Conservation (phyloP, 768 basidiomycete genomes). For the Termitomyces sp. region DNA sequence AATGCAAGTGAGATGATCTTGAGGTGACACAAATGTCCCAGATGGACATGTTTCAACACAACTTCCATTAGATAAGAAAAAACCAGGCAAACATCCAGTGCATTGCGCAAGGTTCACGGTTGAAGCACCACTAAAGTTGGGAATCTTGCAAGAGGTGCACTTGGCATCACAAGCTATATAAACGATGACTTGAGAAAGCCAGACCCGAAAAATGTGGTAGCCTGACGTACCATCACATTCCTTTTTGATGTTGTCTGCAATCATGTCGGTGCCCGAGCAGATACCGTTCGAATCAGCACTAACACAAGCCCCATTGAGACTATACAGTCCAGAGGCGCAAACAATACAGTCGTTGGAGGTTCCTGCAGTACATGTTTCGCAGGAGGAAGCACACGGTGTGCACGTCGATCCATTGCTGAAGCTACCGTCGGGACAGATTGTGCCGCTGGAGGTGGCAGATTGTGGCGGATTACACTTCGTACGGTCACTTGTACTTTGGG, state of each 20-base stretch:
- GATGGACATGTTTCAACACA: slow-evolving; percentile 71
- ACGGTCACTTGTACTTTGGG: slow-evolving; percentile 53
- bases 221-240: slow-evolving; percentile 68
- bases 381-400: slow-evolving; percentile 53
- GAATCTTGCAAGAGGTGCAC: slow-evolving; percentile 73
- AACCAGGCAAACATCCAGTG: slow-evolving; percentile 75
- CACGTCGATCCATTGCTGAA: slow-evolving; percentile 54
- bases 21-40: slow-evolving; percentile 66
- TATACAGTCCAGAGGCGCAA: slow-evolving; percentile 57
- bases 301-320: slow-evolving; percentile 65
- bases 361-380: slow-evolving; percentile 61
- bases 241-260: slow-evolving; percentile 74
- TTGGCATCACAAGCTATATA: slow-evolving; percentile 65
- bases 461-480: slow-evolving; percentile 59
- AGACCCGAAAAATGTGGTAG: background rate
- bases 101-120: slow-evolving; percentile 64
- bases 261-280: slow-evolving; percentile 58
- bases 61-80: slow-evolving; percentile 60
- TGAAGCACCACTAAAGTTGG: slow-evolving; percentile 66
- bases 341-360: slow-evolving; percentile 65
- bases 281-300: slow-evolving; percentile 59
- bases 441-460: slow-evolving; percentile 47
- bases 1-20: slow-evolving; percentile 70
- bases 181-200: slow-evolving; percentile 1
- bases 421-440: slow-evolving; percentile 58